These are phyloP conservation scores for Aspergillus sp. DNA, from an alignment of 2,329 filamentous ascomycete species.

Conservation along the genomic window DNA sequence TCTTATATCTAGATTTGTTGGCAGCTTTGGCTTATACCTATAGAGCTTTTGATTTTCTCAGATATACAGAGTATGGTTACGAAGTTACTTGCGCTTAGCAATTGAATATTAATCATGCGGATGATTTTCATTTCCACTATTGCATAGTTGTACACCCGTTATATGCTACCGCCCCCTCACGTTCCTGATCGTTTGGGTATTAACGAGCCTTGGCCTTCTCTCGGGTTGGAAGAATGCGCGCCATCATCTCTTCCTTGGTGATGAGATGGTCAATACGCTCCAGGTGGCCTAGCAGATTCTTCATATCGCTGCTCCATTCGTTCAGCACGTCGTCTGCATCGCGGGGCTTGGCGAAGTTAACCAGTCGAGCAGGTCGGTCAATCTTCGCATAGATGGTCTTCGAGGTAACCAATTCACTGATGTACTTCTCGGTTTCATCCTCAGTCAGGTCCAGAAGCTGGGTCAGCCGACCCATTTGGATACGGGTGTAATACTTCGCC, in stretches of 20 bases:
- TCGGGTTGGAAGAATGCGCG: conserved; percentile 73
- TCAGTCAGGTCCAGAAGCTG: conserved; percentile 88
- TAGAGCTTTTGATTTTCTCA: not conserved
- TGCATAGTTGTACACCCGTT: conserved; percentile 33
- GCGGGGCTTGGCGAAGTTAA: conserved; percentile 91
- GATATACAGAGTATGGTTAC: conserved; percentile 8
- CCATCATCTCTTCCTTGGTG: conserved; percentile 99
- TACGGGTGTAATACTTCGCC: conserved; percentile 98
- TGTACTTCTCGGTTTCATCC: conserved; percentile 98
- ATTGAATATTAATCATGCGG: not conserved
- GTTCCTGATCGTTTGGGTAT: conserved; percentile 10
- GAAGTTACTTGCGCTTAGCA: not conserved
- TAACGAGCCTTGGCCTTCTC: conserved; percentile 41
- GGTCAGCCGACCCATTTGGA: conserved; percentile 86
- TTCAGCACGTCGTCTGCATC: conserved; percentile 96
- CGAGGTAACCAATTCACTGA: conserved; percentile 91
- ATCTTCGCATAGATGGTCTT: conserved; percentile 99
- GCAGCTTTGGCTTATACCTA: conserved; percentile 2
- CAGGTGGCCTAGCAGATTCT: conserved; percentile 78
- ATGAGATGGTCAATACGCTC: conserved; percentile 97
- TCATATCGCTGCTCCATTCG: conserved; percentile 99
- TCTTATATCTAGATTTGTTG: conserved; percentile 2
- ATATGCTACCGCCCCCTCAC: conserved; percentile 12
- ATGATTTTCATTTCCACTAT: conserved; percentile 25
- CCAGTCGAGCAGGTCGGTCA: conserved; percentile 85